Base-by-base conservation (phyloP, 179 eudicot genomes). In the Sideroxylon spinosum region DNA sequence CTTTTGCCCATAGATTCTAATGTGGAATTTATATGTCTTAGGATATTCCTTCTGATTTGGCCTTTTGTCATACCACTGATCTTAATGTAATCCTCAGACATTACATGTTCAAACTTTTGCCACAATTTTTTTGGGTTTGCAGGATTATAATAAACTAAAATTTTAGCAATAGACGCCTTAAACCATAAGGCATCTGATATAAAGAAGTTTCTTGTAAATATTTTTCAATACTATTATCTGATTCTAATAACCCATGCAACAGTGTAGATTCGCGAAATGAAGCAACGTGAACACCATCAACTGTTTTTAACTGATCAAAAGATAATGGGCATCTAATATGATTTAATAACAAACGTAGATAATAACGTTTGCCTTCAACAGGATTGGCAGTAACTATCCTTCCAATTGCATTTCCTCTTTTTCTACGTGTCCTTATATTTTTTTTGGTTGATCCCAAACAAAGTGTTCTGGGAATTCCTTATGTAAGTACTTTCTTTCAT, bases 291-390 rank as follows among this genome's bases (percentile, higher is more conserved):
- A 32, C 37, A 32, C n/a, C 13, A 11, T 55, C 14, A 6, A 59
- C 9, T 0, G 44, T 84, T 48, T 5, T 4, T 28, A 84, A 26
- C 11, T 65, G 8, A 6, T 76, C 53, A 48, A 37, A 84, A 0
- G 76, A 81, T 7, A 29, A 71, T 12, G 82, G 74, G 0, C 78
- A 77, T 19, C 32, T 60, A 9, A 78, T 29, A 57, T 81, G 71
- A 22, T 28, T 48, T 7, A 84, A 13, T 1, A 81, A 44, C 0
- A 81, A 7, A 5, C 80, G 9, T 2, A 79, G 20, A 25, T 65
- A 81, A 68, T 76, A 81, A 4, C 77, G 12, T 11, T 82, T 77
- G 6, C 78, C 76, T 6, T 69, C 82, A 9, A 69, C 50, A 4
- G 37, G 37, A 32, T 32, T 32, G 37, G 65, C 66, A 11, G 22